A percentile compares a stretch with the other conserved stretches of the same genome.
Evolutionary conservation across 2,329 filamentous ascomycete species (phyloP).

Genomic region (Fusarium brachygibbosum): DNA sequence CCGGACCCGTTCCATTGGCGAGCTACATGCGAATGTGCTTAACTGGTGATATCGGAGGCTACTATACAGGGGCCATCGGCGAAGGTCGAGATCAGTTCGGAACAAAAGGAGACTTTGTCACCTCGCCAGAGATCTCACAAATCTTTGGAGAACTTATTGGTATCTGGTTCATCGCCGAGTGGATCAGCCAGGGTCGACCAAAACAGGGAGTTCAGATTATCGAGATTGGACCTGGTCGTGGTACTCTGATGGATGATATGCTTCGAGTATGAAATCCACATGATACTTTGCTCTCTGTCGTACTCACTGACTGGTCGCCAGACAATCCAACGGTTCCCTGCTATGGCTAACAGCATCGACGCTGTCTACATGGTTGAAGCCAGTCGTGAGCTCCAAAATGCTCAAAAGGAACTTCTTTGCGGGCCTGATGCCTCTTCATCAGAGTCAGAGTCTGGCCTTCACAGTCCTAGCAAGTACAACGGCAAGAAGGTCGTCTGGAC

Average conservation of each 20-base stretch:
- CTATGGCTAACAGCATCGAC: conserved; percentile 81
- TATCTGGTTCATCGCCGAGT: conserved; percentile 96
- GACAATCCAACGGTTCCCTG: conserved; percentile 87
- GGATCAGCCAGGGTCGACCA: conserved; percentile 88
- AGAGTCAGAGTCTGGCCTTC: conserved; percentile 79
- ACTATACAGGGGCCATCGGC: conserved; percentile 84
- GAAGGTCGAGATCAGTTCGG: conserved; percentile 88
- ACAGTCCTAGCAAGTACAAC: conserved; percentile 81
- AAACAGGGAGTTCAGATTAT: conserved; percentile 85
- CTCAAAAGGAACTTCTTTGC: conserved; percentile 87
- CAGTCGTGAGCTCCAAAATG: conserved; percentile 80
- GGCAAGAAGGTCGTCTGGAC: conserved; percentile 87
- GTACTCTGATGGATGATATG: conserved; percentile 97
- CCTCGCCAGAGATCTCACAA: conserved; percentile 96
- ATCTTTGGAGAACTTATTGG: conserved; percentile 95
- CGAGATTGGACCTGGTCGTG: conserved; percentile 92
- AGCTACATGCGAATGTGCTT: conserved; percentile 99
- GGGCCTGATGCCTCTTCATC: conserved; percentile 75
- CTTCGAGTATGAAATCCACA: conserved; percentile 73
- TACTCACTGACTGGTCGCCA: conserved; percentile 52
- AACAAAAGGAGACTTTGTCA: conserved; percentile 94
- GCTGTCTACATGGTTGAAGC: conserved; percentile 95
- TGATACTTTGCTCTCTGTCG: too few species aligned
- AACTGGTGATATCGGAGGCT: conserved; percentile 89
- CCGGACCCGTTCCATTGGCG: conserved; percentile 90